These are phyloP conservation scores for Saccharomyces hybrid DNA, from an alignment of 1,139 yeast species.

Conservation along the genomic window DNA sequence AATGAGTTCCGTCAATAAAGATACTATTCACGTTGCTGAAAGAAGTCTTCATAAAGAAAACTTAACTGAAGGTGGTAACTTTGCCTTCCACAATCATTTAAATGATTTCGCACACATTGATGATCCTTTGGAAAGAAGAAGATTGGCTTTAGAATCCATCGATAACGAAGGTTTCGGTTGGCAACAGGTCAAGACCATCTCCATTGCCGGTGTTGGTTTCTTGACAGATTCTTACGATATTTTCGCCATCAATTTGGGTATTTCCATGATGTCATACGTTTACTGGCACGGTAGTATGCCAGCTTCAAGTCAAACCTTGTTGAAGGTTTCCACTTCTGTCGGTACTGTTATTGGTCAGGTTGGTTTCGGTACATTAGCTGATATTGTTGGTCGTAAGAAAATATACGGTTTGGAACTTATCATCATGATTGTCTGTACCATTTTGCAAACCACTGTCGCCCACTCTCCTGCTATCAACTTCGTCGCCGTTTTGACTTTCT, in stretches of 20 bases:
- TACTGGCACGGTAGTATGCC: conserved; percentile 65
- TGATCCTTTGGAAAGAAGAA: conserved; percentile 84
- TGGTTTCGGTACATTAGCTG: conserved; percentile 80
- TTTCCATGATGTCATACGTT: conserved; percentile 66
- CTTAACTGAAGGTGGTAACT: conserved; percentile 67
- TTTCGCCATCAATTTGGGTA: conserved; percentile 78
- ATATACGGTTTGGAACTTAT: conserved; percentile 83
- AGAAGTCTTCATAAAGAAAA: conserved; percentile 8
- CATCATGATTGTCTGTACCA: conserved; percentile 73
- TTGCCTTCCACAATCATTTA: conserved; percentile 81
- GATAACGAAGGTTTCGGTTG: conserved; percentile 81
- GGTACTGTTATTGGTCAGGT: conserved; percentile 94
- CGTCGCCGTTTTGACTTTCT: conserved; percentile 61
- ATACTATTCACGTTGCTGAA: background rate
- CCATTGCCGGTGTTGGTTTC: conserved; percentile 93
- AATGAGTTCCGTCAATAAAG: background rate
- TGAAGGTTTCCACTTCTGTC: conserved; percentile 84
- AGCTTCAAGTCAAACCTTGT: conserved; percentile 58
- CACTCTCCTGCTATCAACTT: conserved; percentile 61
- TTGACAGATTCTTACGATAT: conserved; percentile 89
- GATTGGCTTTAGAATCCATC: conserved; percentile 80
- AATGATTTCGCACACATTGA: conserved; percentile 78
- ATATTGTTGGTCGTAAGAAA: conserved; percentile 77
- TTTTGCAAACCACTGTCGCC: conserved; percentile 68
- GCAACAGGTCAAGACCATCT: conserved; percentile 81